Base-by-base conservation (phyloP, 177 flowering plant species). In the Vitis hybrid region DNA sequence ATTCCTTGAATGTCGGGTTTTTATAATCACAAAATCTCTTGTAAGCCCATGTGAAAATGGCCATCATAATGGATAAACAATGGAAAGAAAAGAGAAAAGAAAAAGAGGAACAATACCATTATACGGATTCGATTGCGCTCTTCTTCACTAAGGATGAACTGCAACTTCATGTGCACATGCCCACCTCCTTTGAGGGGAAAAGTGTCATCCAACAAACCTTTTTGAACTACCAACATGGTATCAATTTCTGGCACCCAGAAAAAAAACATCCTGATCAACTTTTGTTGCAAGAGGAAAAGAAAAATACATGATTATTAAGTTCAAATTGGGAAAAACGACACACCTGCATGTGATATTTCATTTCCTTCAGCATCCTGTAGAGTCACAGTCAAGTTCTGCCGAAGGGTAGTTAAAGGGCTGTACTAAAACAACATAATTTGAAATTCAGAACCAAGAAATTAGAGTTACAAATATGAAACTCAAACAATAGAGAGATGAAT, bases 101-200 rank as follows among this genome's bases (percentile, higher is more conserved):
- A 60, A 61, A 2, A 19, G 10, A 21, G 45, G 48, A 19, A 51
- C 14, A 10, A n/a, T 83, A 90, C 98, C 92, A 88, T 79, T 51
- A 62, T 61, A 21, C 86, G 90, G 50, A 94, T 85, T 33, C 82
- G 78, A 56, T 75, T 67, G 8, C 84, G 89, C 56, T 94, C 98
- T 26, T 87, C 93, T 52, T 88, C 89, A 75, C 70, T 89, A 51
- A 94, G 94, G 60, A 79, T 67, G 66, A 94, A 89, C 72, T 87
- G 90, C 75, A 92, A 73, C 75, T 84, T 87, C 91, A 94, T 69
- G 66, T 82, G 94, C 62, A 94, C 84, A 15, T 76, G 72, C 15
- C 94, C 93, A n/a, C 94, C 93, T 56, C 86, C 95, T 76, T 88
- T 76, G n/a, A 92, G 79, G 15, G 80, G 72, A 72, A 92, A 85